These are phyloP conservation scores for Lomentospora prolificans DNA, from an alignment of 2,329 filamentous ascomycete species.

Conservation along the genomic window DNA sequence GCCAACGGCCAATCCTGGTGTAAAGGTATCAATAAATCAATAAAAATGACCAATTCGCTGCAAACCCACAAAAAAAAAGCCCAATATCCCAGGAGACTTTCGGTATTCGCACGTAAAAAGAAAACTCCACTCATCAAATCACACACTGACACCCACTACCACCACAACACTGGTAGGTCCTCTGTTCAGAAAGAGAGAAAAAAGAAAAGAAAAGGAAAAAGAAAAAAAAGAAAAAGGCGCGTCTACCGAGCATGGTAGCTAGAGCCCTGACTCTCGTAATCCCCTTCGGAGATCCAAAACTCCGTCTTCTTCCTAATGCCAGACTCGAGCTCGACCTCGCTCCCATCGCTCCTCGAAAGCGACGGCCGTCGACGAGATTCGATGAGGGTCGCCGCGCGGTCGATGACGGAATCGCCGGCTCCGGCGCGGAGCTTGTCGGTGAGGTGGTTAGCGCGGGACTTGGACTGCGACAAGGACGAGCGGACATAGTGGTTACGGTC, in stretches of 20 bases:
- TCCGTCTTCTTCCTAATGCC: slow-evolving; percentile 15
- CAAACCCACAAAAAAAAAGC: no score
- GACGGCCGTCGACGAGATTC: slow-evolving; percentile 9
- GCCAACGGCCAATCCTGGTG: no score
- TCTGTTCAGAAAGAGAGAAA: no score
- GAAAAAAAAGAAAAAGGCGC: neutral
- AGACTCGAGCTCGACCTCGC: slow-evolving; percentile 14
- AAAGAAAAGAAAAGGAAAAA: neutral
- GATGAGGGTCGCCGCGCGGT: slow-evolving; percentile 11
- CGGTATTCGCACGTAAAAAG: no score
- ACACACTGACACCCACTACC: no score
- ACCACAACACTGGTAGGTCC: no score
- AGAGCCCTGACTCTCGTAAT: slow-evolving; percentile 3
- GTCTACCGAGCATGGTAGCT: neutral
- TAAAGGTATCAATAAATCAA: no score
- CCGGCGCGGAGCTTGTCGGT: slow-evolving; percentile 11
- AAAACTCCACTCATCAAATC: no score
- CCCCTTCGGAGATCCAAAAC: slow-evolving; percentile 14
- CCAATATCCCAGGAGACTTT: no score
- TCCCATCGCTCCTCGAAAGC: slow-evolving; percentile 13
- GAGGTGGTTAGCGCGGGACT: slow-evolving; percentile 10
- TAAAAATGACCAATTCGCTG: no score
- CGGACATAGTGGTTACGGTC: slow-evolving; percentile 6
- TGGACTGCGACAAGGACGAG: neutral
- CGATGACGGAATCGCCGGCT: slow-evolving; percentile 4